Percentiles rank a stretch among this genome's conserved stretches.
These are phyloP conservation scores for Fusarium albidum DNA, from an alignment of 2,329 filamentous ascomycete species.

Conservation along the genomic window DNA sequence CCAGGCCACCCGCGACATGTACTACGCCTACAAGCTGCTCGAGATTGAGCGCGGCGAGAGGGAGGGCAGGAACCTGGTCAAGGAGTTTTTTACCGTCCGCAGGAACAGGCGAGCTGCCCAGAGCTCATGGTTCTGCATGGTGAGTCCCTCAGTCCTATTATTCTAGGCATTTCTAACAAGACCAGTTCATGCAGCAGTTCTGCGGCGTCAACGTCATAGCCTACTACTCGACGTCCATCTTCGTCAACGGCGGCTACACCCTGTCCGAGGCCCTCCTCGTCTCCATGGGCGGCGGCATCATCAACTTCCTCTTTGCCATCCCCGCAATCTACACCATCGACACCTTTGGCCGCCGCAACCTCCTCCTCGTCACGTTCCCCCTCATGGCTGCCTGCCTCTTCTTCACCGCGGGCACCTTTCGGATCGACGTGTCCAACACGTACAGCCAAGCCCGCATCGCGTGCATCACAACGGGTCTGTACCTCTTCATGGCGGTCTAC, in stretches of 20 bases:
- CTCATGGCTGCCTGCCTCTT: slow-evolving; percentile 64
- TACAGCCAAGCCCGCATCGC: slow-evolving; percentile 38
- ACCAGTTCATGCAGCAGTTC: slow-evolving; percentile 47
- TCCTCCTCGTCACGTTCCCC: slow-evolving; percentile 66
- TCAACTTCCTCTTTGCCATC: slow-evolving; percentile 67
- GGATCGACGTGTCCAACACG: slow-evolving; percentile 40
- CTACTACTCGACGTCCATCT: slow-evolving; percentile 61
- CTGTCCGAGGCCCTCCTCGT: slow-evolving; percentile 57
- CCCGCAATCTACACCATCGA: slow-evolving; percentile 67
- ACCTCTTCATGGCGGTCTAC: slow-evolving; percentile 52
- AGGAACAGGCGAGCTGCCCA: slow-evolving; percentile 48
- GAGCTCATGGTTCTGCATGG: slow-evolving; percentile 48
- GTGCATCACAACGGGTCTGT: slow-evolving; percentile 49
- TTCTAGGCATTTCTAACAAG: background rate
- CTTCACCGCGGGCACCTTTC: slow-evolving; percentile 60
- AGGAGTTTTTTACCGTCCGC: slow-evolving; percentile 48
- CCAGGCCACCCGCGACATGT: slow-evolving; percentile 60
- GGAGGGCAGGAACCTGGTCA: slow-evolving; percentile 42
- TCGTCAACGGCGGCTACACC: slow-evolving; percentile 49
- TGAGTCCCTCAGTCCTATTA: slow-evolving; percentile 6
- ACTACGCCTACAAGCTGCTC: slow-evolving; percentile 54
- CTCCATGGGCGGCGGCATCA: slow-evolving; percentile 64
- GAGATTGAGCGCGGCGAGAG: slow-evolving; percentile 43
- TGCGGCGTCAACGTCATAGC: slow-evolving; percentile 62
- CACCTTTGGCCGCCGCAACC: slow-evolving; percentile 63